Base-by-base conservation (phyloP, 129 eudicot genomes). In the Helianthus tuberosus region DNA sequence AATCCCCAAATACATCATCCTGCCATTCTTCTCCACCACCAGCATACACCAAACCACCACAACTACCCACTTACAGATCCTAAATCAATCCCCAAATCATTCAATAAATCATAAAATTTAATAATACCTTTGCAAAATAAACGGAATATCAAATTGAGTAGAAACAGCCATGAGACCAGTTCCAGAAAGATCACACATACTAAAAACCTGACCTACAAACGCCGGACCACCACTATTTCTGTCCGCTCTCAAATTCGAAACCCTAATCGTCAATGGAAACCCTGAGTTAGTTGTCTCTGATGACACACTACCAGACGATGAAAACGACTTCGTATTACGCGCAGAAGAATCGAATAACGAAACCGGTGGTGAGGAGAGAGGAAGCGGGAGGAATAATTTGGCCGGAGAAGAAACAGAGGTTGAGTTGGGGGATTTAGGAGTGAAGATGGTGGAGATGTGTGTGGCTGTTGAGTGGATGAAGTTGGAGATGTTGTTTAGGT, bases 191-290 rank as follows among this genome's bases (percentile, higher is more conserved):
- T 93, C 98, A 75, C 96, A 89, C 98, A 93, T 89, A 78, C 92
- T 88, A 77, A 93, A 93, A 44, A 93, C 98, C 87, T 88, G 96
- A 9, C 98, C 98, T 27, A 87, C 96, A 87, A 93, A 93, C 2
- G 98, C 98, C 54, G 98, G 98, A 13, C 96, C 96, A 66, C 89
- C 91, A 14, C 85, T 27, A 27, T 27, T 27, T 27, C 32, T 2
- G 32, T 27, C 57, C 36, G 89, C 78, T 27, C 64, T 86, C 68
- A 85, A 63, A 25, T 81, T 84, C 0, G 86, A 78, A 47, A 91
- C 80, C 57, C 87, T 80, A n/a, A 89, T 82, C 17, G 89, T 71
- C 39, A 93, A 82, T 4, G 96, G 93, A 64, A 84, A 85, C 69
- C 92, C 83, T 49, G 91, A 44, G 32, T 2, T 27, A 27, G 32